Conservation (phyloP, 202 grass and related monocot species). For the Hordeum pubiflorum region DNA sequence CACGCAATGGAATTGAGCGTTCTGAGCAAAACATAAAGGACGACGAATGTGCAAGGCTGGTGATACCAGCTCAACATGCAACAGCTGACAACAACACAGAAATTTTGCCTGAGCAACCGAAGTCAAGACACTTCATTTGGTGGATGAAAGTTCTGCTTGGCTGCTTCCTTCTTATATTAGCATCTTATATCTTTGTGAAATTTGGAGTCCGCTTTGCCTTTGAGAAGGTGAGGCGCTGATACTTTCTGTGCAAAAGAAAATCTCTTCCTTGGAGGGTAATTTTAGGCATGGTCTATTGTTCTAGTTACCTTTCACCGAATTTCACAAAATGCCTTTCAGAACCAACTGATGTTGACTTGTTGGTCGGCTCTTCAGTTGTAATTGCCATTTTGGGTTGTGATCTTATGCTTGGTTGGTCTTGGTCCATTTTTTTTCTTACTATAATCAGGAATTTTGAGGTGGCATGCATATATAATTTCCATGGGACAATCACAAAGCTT, state of each 20-base stretch:
- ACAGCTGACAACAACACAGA: constrained; percentile 10
- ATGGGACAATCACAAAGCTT: background rate
- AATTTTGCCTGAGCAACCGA: constrained; percentile 23
- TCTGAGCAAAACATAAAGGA: constrained; percentile 55
- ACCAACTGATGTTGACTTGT: background rate
- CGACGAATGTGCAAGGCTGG: constrained; percentile 72
- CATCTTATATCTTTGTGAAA: constrained; percentile 53
- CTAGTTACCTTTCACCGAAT: background rate
- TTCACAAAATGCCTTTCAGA: background rate
- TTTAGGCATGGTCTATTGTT: background rate
- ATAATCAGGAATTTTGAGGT: background rate
- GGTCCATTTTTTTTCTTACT: background rate
- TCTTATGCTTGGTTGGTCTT: background rate
- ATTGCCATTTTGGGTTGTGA: background rate
- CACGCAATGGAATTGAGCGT: constrained; percentile 22
- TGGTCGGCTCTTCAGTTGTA: background rate
- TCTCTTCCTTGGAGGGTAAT: background rate
- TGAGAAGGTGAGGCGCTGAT: constrained; percentile 49
- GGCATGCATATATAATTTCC: background rate
- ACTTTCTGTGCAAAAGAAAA: background rate
- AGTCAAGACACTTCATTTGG: constrained; percentile 53
- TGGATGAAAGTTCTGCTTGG: constrained; percentile 72
- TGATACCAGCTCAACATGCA: constrained; percentile 40
- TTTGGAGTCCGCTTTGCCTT: constrained; percentile 91
- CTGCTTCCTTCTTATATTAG: constrained; percentile 44